Conservation (phyloP, 1,284 basidiomycete species). For the Laetiporus sulphureus region DNA sequence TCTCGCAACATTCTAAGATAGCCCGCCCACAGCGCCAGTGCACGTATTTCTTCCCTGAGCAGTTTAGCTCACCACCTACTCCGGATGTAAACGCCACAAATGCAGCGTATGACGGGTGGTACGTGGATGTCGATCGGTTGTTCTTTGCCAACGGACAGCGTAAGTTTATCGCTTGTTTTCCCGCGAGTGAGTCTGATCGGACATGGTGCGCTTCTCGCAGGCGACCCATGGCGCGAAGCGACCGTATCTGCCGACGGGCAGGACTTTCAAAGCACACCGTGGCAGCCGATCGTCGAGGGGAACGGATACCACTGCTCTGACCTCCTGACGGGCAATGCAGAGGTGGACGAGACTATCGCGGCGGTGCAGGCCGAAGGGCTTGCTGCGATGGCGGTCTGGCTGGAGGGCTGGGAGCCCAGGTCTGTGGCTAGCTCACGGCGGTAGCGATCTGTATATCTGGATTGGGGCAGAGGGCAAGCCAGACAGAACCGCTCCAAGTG, state of each 20-base stretch:
- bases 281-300: conserved; percentile 47
- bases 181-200: background rate
- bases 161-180: conserved; percentile 12
- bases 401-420: conserved; percentile 34
- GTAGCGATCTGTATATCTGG: too few relatives aligned
- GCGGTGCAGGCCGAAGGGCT: conserved; percentile 45
- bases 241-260: conserved; percentile 55
- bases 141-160: conserved; percentile 61
- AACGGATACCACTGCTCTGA: conserved; percentile 69
- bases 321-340: conserved; percentile 34
- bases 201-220: conserved; percentile 17
- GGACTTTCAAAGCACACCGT: conserved; percentile 39
- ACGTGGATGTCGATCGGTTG: conserved; percentile 45
- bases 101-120: conserved; percentile 52
- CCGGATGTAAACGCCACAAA: conserved; percentile 40
- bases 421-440: too few relatives aligned
- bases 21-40: conserved; percentile 47
- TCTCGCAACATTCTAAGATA: background rate
- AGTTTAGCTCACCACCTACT: conserved; percentile 35
- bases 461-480: too few relatives aligned
- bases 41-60: conserved; percentile 49
- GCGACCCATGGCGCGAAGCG: conserved; percentile 69
- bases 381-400: conserved; percentile 43
- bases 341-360: conserved; percentile 43
- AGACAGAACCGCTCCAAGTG: too few relatives aligned